phyloP scores from a whole-genome alignment of 2,329 filamentous ascomycete genomes.

The Arthrobotrys musiformis region DNA sequence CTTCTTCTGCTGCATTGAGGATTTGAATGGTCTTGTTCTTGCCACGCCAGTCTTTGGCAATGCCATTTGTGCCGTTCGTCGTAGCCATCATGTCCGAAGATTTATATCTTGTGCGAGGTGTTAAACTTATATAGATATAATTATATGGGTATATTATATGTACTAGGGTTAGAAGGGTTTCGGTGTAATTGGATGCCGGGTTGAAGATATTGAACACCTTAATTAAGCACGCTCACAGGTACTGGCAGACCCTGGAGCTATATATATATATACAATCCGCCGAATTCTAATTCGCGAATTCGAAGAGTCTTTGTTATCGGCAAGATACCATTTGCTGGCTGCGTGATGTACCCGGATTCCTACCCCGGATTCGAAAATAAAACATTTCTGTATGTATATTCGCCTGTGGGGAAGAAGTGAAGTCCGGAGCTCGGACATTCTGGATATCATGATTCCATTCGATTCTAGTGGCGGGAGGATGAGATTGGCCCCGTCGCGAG shows the following conservation, averaged over 20 bases:
- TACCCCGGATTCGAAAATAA: neutral
- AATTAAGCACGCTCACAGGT: too few species aligned
- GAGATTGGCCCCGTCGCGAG: neutral
- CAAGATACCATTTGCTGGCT: neutral
- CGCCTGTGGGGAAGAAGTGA: neutral
- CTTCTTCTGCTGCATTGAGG: constrained; percentile 68
- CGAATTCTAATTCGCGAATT: too few species aligned
- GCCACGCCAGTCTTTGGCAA: constrained; percentile 47
- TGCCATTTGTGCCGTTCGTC: constrained; percentile 25
- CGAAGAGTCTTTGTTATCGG: neutral
- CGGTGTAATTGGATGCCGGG: too few species aligned
- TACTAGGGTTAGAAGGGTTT: too few species aligned
- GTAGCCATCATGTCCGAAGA: neutral
- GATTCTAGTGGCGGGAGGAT: neutral
- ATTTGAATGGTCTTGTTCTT: constrained; percentile 69
- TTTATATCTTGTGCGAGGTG: too few species aligned
- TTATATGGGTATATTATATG: neutral
- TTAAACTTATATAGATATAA: neutral
- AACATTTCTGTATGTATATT: neutral
- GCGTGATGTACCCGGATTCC: neutral
- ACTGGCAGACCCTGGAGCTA: too few species aligned
- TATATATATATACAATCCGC: too few species aligned
- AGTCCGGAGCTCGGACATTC: neutral
- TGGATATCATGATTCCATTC: too few species aligned
- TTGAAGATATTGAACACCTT: too few species aligned